These are phyloP conservation scores for Pleurotus giganteus DNA, from an alignment of 768 basidiomycete species.

Conservation along the genomic window DNA sequence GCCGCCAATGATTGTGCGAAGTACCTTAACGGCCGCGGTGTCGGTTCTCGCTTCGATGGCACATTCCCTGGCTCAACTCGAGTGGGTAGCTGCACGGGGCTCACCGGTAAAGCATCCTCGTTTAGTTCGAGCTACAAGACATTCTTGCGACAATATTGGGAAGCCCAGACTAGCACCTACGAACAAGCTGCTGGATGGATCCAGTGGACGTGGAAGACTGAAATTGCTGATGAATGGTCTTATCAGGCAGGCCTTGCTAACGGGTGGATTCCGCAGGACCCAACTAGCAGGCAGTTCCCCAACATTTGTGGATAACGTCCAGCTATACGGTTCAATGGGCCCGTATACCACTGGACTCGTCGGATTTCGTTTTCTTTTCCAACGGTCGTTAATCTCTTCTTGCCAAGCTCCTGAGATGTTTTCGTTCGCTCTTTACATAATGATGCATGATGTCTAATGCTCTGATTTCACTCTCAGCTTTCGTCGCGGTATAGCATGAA, in stretches of 20 bases:
- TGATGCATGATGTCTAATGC: not conserved
- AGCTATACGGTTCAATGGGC: not conserved
- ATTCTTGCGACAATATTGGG: constrained; percentile 80
- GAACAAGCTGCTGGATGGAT: constrained; percentile 74
- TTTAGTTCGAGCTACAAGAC: constrained; percentile 80
- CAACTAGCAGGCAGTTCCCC: constrained; percentile 50
- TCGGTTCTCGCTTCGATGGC: constrained; percentile 66
- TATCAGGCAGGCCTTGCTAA: constrained; percentile 77
- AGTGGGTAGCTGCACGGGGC: constrained; percentile 71
- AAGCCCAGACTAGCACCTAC: constrained; percentile 76
- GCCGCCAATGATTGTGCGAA: constrained; percentile 76
- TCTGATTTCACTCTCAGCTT: not conserved
- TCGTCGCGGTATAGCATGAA: too few relatives aligned
- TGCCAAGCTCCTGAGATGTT: not conserved
- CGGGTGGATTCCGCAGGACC: constrained; percentile 81
- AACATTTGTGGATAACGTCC: constrained; percentile 52
- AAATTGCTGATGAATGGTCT: constrained; percentile 85
- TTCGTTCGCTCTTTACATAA: not conserved
- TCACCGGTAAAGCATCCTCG: constrained; percentile 70
- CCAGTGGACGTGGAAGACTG: constrained; percentile 85
- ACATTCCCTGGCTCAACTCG: constrained; percentile 57
- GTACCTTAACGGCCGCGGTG: constrained; percentile 82
- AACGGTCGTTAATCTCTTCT: not conserved
- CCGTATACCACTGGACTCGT: not conserved
- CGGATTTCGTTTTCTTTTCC: not conserved